A percentile compares a stretch with the other conserved stretches of the same genome.
Conservation (phyloP, 208 protist genomes). For the Wallacemonas rigidus region DNA sequence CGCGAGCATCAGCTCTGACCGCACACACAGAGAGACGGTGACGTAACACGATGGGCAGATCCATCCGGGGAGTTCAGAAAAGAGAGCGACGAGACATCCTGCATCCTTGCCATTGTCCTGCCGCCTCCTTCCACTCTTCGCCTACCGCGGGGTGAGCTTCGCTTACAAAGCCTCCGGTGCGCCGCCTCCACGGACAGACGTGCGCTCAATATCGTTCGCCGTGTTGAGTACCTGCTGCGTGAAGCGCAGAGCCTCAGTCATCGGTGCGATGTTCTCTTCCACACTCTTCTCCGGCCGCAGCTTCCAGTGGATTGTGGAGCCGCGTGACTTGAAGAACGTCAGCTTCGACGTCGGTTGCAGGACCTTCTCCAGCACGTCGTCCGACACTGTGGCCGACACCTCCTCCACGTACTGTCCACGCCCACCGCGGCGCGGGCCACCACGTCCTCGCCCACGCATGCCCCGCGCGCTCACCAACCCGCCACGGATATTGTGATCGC, state of each 20-base stretch:
- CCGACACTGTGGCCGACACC: background rate
- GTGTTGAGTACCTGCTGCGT: conserved; percentile 79
- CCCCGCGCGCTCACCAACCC: conserved; percentile 12
- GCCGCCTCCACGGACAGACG: conserved; percentile 60
- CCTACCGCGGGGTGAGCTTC: too few relatives aligned
- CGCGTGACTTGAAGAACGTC: conserved; percentile 77
- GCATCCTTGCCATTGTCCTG: too few relatives aligned
- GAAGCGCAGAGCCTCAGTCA: conserved; percentile 80
- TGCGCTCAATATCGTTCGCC: conserved; percentile 83
- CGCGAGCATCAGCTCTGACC: too few relatives aligned
- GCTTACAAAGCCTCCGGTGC: conserved; percentile 64
- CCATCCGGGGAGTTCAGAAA: too few relatives aligned
- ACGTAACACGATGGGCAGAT: too few relatives aligned
- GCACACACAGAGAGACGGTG: too few relatives aligned
- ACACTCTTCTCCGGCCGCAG: conserved; percentile 54
- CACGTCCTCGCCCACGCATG: conserved; percentile 19
- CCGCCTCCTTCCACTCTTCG: too few relatives aligned
- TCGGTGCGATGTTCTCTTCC: conserved; percentile 76
- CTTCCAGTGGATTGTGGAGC: conserved; percentile 84
- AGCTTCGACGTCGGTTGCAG: conserved; percentile 70
- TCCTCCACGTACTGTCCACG: conserved; percentile 3
- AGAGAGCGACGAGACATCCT: too few relatives aligned
- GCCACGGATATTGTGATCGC: conserved; percentile 21
- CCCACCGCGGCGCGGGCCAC: conserved; percentile 2
- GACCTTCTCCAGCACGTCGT: conserved; percentile 37